Evolutionary conservation across 2,329 filamentous ascomycete genomes (phyloP), one percentile per base, ranked within the genome.

Genomic region (Colletotrichum spaethianum): DNA sequence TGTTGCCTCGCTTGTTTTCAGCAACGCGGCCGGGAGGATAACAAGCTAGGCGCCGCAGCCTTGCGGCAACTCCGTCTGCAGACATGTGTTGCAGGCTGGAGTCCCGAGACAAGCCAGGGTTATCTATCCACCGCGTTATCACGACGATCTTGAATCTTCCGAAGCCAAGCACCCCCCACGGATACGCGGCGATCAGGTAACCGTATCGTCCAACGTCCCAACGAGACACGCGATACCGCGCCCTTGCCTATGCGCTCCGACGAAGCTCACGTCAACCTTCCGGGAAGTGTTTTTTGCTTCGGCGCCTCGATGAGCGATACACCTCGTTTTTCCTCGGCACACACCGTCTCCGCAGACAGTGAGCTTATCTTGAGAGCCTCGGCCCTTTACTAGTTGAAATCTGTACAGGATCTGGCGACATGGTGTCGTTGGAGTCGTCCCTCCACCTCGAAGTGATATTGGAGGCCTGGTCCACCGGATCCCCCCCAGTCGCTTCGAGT

Each of bases 1-100:
- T 63, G 44, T 69, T 69, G 52, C 59, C 64, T 72, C 68, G 38
- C 28, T 59, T 28, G 42, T 63, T 72, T 72, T 46, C 57, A 72
- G 65, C 64, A 69, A 68, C 52, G 46, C 50, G 65, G 33, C 57
- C 44, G 63, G 48, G n/a, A 48, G 26, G 23, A 55, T 11, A 23
- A 33, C 31, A 40, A 52, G 18, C 33, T 59, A 44, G 23, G 69
- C 53, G 57, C 65, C 65, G 59, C 68, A 61, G 68, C 23, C 63
- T 26, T 44, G 68, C 56, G 68, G 56, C 57, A 53, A 57, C 69
- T 46, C 65, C 64, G 65, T 52, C 52, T 50, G 64, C 59, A 46
- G 44, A 40, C 57, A 52, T 57, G 52, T 38, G 23, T 53, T 40
- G 33, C 55, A 55, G 18, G 42, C 52, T 33, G 33, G 57, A 36